Evolutionary conservation across 1,284 basidiomycete genomes (phyloP).

Genomic region (Waitea zeae): DNA sequence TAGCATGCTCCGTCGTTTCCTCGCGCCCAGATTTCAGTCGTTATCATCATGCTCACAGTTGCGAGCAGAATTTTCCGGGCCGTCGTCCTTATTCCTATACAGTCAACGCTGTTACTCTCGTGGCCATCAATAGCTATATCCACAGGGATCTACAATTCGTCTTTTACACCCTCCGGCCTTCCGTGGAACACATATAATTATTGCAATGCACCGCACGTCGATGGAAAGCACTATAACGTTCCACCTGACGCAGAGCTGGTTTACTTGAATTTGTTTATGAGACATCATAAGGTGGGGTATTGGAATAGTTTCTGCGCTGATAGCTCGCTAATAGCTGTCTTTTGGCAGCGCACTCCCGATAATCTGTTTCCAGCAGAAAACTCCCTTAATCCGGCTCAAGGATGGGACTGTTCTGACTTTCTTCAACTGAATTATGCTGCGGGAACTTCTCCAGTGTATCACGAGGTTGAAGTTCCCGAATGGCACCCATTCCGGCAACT

Average conservation of each 20-base stretch:
- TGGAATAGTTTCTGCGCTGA: background rate
- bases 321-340: background rate
- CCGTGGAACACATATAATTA: conserved; percentile 38
- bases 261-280: conserved; percentile 24
- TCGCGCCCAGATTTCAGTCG: too few species aligned
- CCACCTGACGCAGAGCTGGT: conserved; percentile 18
- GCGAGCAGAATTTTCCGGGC: too few species aligned
- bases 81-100: background rate
- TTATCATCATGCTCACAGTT: too few species aligned
- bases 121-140: background rate
- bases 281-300: conserved; percentile 26
- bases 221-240: conserved; percentile 17
- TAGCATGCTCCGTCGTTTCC: too few species aligned
- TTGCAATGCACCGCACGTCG: conserved; percentile 34
- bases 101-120: background rate
- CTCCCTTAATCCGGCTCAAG: conserved; percentile 19
- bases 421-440: conserved; percentile 18
- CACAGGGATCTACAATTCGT: conserved; percentile 21
- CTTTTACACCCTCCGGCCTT: conserved; percentile 18
- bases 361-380: conserved; percentile 30
- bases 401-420: conserved; percentile 23
- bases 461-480: conserved; percentile 19
- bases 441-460: conserved; percentile 16
- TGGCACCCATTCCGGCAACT: conserved; percentile 27
- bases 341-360: conserved; percentile 22